Percentiles rank a stretch among this genome's conserved stretches.
Conservation (phyloP, 75 land plant genomes). For the Chamaecyparis obtusa region DNA sequence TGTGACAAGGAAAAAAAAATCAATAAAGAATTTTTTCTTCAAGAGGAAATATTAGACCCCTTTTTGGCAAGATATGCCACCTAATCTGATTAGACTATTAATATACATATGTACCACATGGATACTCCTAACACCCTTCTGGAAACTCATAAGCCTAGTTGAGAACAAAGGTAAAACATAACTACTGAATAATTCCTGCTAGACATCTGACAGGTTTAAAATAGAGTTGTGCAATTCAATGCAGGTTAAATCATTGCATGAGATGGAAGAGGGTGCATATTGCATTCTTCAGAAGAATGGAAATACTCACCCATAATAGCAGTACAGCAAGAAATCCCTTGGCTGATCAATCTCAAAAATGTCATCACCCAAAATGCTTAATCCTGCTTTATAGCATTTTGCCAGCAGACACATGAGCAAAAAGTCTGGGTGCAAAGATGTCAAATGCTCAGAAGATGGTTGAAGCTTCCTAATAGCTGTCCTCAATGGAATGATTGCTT, state of each 20-base stretch:
- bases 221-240: neutral
- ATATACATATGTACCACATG: neutral
- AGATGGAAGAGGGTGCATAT: neutral
- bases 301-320: constrained; percentile 85
- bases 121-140: neutral
- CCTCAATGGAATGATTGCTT: constrained; percentile 78
- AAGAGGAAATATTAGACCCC: neutral
- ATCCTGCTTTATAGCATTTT: constrained; percentile 82
- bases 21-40: neutral
- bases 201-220: neutral
- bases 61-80: neutral
- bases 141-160: neutral
- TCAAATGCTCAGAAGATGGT: constrained; percentile 73
- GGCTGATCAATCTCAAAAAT: constrained; percentile 94
- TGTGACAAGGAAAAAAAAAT: neutral
- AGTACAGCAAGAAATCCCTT: constrained; percentile 79
- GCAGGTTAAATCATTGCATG: neutral
- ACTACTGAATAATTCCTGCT: neutral
- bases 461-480: constrained; percentile 83
- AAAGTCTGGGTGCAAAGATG: constrained; percentile 86
- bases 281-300: neutral
- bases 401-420: constrained; percentile 75
- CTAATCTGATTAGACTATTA: neutral
- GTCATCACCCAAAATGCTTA: constrained; percentile 66
- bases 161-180: neutral